Evolutionary conservation across 208 protist species (phyloP).

Genomic region (Trypanosoma brucei): DNA sequence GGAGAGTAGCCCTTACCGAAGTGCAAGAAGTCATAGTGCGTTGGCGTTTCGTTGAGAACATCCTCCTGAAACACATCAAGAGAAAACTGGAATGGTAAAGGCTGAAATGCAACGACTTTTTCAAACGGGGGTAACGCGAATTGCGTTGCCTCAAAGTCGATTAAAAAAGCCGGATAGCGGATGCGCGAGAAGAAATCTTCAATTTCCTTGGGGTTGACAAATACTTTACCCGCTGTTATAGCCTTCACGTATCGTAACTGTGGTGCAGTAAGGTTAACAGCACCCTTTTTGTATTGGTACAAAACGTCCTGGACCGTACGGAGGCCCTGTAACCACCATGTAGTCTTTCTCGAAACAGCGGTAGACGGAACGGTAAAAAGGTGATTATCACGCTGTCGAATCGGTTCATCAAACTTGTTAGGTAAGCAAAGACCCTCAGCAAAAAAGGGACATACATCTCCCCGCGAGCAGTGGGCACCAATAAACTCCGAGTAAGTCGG

Average conservation of each 20-base stretch:
- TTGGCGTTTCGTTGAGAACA: conserved; percentile 78
- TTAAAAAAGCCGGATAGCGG: conserved; percentile 79
- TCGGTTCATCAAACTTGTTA: conserved; percentile 56
- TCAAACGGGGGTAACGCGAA: conserved; percentile 85
- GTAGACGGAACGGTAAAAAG: conserved; percentile 83
- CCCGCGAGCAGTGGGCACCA: conserved; percentile 65
- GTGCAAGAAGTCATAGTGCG: conserved; percentile 87
- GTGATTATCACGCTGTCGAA: conserved; percentile 68
- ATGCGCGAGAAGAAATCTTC: conserved; percentile 70
- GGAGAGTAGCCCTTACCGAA: conserved; percentile 84
- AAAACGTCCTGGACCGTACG: conserved; percentile 72
- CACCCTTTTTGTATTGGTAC: conserved; percentile 44
- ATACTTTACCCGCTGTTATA: conserved; percentile 50
- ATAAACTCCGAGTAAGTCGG: conserved; percentile 56
- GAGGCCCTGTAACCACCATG: conserved; percentile 75
- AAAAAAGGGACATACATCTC: conserved; percentile 79
- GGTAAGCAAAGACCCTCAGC: conserved; percentile 80
- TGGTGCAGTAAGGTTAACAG: conserved; percentile 68
- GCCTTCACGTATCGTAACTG: conserved; percentile 81
- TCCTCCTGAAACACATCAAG: conserved; percentile 86
- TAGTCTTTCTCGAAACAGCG: conserved; percentile 57
- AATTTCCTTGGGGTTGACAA: conserved; percentile 73
- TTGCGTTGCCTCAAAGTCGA: conserved; percentile 88
- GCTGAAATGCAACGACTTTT: conserved; percentile 76
- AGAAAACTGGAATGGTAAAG: conserved; percentile 87